Evolutionary conservation across 371 early-diverging fungal species (phyloP), one percentile per base, ranked within the genome.

Genomic region (Mortierella sp.): DNA sequence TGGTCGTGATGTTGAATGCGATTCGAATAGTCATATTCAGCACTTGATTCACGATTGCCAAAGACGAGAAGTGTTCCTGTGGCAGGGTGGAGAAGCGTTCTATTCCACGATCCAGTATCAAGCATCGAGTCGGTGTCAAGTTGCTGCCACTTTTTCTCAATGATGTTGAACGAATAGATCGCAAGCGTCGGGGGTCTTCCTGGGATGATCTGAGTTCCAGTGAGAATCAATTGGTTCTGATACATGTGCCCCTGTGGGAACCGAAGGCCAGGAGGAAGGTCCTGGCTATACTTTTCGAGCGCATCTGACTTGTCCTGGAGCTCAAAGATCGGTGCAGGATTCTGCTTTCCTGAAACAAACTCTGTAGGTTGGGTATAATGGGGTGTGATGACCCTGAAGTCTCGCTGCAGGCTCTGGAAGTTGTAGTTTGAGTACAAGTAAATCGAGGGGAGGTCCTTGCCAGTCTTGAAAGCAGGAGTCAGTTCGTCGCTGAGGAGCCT

Each of bases 381-480:
- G 19, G 60, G 60, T 1, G 60, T 46, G 60, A 60, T 26, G 25
- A 47, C 47, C 18, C 47, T 60, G 25, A 60, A 47, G 26, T 60
- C 60, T 19, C 85, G 85, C 66, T 80, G 73, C 51, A 85, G 81
- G 3, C 79, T 62, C 1, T 68, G 72, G 50, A 85, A 85, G 65
- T 84, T 85, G 70, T 84, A 82, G 75, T 85, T 85, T 75, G 86
- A 83, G 70, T 85, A 85, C 48, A 85, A 58, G 18, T 60, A 60
- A 26, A 60, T 48, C 1, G 47, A 60, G 0, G 60, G 60, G 18
- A 48, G 5, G 16, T 60, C 60, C 18, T 21, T 16, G 14, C 60
- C 60, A 15, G 48, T 25, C 60, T 60, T 60, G 50, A 60, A 60
- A 23, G 60, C 60, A 7, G 60, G 60, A 16, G 60, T 60, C 28